These are phyloP conservation scores for Plantago coronopus DNA, from an alignment of 305 asterid species.

Conservation along the genomic window DNA sequence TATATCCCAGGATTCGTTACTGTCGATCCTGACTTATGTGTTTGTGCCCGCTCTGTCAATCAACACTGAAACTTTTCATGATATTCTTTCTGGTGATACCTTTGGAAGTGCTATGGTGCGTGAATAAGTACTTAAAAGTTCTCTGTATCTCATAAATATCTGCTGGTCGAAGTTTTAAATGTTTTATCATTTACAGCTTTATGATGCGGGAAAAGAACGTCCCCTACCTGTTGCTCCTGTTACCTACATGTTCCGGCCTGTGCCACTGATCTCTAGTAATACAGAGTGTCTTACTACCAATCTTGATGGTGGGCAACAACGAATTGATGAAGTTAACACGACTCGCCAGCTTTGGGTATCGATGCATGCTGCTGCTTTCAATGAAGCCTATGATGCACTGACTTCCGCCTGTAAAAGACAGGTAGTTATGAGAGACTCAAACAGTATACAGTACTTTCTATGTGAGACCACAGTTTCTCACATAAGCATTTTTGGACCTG, in stretches of 20 bases:
- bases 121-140: not conserved
- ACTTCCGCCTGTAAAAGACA: slow-evolving; percentile 46
- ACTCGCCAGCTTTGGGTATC: slow-evolving; percentile 70
- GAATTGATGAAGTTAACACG: slow-evolving; percentile 22
- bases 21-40: slow-evolving; percentile 48
- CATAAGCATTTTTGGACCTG: too few species aligned
- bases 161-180: slow-evolving; percentile 20
- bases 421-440: slow-evolving; percentile 44
- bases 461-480: too few species aligned
- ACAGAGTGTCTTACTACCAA: slow-evolving; percentile 21
- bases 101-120: slow-evolving; percentile 75
- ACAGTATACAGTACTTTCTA: too few species aligned
- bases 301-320: slow-evolving; percentile 26
- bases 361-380: slow-evolving; percentile 81
- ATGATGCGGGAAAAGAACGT: slow-evolving; percentile 41
- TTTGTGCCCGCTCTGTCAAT: slow-evolving; percentile 52
- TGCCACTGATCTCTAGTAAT: slow-evolving; percentile 17
- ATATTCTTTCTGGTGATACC: slow-evolving; percentile 49
- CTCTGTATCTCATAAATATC: not conserved
- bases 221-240: slow-evolving; percentile 46
- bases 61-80: slow-evolving; percentile 35
- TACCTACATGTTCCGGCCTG: slow-evolving; percentile 47
- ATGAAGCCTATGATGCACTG: slow-evolving; percentile 69
- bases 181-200: slow-evolving; percentile 51
- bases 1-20: slow-evolving; percentile 51